A percentile compares a stretch with the other conserved stretches of the same genome.
Evolutionary conservation across 73 alveolate genomes (phyloP).

Genomic region (Breviolum minutum): DNA sequence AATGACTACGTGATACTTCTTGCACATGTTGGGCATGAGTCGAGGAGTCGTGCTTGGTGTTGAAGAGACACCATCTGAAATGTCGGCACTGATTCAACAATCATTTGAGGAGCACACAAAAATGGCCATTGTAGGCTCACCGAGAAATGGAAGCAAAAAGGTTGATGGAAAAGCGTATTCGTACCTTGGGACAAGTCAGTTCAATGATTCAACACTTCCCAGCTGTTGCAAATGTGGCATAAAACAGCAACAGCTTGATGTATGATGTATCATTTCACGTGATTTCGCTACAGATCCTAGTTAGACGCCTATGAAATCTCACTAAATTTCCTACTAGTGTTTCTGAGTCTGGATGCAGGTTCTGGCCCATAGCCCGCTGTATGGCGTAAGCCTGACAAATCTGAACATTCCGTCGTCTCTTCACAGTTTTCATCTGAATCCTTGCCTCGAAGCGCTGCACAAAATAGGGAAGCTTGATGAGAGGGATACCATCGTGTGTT

Average conservation of each 20-base stretch:
- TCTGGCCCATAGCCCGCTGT: constrained; percentile 90
- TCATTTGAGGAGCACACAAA: constrained; percentile 4
- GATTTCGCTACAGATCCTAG: neutral
- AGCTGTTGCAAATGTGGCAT: neutral
- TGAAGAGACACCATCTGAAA: neutral
- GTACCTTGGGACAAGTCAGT: constrained; percentile 14
- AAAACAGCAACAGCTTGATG: neutral
- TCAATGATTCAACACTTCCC: neutral
- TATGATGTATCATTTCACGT: neutral
- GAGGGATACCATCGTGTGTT: constrained; percentile 83
- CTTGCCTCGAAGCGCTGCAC: constrained; percentile 88
- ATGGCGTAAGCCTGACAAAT: constrained; percentile 56
- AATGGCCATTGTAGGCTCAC: constrained; percentile 46
- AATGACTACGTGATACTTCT: neutral
- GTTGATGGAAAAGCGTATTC: constrained; percentile 90
- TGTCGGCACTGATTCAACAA: neutral
- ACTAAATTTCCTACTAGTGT: no score
- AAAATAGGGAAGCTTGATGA: constrained; percentile 80
- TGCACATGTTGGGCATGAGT: neutral
- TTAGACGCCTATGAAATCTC: neutral
- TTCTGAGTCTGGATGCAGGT: constrained; percentile 19
- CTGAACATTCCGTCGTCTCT: neutral
- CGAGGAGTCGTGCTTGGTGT: no score
- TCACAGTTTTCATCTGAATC: neutral
- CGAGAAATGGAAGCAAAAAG: constrained; percentile 64